Conservation (phyloP, 208 protist genomes). For the Spongospora subterranea region DNA sequence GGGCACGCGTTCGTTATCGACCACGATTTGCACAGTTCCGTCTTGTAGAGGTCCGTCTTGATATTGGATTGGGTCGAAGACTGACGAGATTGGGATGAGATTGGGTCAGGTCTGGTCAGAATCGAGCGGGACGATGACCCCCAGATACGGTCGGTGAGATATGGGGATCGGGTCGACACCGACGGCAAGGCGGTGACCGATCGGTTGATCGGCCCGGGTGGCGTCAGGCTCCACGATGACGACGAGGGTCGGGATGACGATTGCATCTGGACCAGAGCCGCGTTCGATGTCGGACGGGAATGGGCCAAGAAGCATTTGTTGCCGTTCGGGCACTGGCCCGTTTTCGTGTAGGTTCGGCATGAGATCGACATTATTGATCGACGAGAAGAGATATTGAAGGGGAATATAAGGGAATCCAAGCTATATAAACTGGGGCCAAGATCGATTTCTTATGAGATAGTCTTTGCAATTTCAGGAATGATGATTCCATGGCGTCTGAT, state of each 20-base stretch:
- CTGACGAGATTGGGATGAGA: not conserved
- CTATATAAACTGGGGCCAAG: not conserved
- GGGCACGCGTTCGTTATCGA: conserved; percentile 73
- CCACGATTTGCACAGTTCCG: conserved; percentile 77
- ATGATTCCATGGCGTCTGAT: not conserved
- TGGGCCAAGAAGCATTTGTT: conserved; percentile 16
- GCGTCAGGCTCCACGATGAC: not conserved
- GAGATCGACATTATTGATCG: not conserved
- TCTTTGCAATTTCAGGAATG: not conserved
- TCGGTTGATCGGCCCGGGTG: not conserved
- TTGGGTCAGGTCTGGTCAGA: not conserved
- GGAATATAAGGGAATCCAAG: not conserved
- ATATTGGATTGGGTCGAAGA: not conserved
- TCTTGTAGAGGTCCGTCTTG: conserved; percentile 63
- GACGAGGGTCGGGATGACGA: not conserved
- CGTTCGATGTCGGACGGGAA: conserved; percentile 21
- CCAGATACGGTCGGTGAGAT: conserved; percentile 17
- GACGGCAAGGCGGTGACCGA: not conserved
- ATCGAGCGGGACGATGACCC: not conserved
- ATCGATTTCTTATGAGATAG: not conserved
- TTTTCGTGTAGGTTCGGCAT: conserved; percentile 23
- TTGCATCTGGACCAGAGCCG: conserved; percentile 44
- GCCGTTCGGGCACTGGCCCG: conserved; percentile 26
- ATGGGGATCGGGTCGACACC: not conserved
- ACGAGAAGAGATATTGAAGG: not conserved